Conservation (phyloP, 1,139 yeast species). For the Entelexis paramagnoliae region DNA sequence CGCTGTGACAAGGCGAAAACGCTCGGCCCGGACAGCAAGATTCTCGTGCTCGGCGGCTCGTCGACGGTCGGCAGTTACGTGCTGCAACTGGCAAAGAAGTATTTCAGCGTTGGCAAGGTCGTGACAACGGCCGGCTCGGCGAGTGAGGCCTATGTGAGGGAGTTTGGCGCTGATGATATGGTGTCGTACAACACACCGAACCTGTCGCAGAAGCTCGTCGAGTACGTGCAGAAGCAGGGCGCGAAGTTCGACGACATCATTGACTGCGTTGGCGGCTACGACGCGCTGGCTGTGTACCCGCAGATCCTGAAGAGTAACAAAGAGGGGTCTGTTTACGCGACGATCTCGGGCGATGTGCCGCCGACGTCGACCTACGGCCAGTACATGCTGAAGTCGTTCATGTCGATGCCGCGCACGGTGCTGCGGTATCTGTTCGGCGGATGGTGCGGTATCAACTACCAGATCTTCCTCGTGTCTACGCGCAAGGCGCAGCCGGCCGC, state of each 20-base stretch:
- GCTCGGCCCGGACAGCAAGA: constrained; percentile 23
- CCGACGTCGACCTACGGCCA: constrained; percentile 27
- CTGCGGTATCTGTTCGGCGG: constrained; percentile 25
- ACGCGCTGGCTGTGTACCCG: constrained; percentile 26
- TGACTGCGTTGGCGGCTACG: constrained; percentile 42
- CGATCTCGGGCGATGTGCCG: constrained; percentile 43
- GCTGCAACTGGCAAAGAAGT: constrained; percentile 35
- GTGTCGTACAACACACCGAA: constrained; percentile 41
- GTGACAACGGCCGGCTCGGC: constrained; percentile 36
- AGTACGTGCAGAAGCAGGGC: constrained; percentile 27
- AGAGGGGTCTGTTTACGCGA: constrained; percentile 38
- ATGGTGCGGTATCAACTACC: constrained; percentile 26
- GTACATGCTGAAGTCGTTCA: constrained; percentile 1
- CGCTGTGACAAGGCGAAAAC: constrained; percentile 29
- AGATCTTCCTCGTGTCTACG: constrained; percentile 24
- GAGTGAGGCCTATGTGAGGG: constrained; percentile 38
- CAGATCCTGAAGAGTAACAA: constrained; percentile 36
- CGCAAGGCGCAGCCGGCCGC: constrained; percentile 26
- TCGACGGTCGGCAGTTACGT: constrained; percentile 60
- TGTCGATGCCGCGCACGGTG: constrained; percentile 4
- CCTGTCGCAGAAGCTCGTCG: constrained; percentile 12
- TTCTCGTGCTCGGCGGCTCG: constrained; percentile 62
- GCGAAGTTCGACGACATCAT: constrained; percentile 36
- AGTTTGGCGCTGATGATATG: constrained; percentile 44
- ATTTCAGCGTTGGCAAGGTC: constrained; percentile 18